Evolutionary conservation across 345 rosid species (phyloP).

Genomic region (Salix udensis): DNA sequence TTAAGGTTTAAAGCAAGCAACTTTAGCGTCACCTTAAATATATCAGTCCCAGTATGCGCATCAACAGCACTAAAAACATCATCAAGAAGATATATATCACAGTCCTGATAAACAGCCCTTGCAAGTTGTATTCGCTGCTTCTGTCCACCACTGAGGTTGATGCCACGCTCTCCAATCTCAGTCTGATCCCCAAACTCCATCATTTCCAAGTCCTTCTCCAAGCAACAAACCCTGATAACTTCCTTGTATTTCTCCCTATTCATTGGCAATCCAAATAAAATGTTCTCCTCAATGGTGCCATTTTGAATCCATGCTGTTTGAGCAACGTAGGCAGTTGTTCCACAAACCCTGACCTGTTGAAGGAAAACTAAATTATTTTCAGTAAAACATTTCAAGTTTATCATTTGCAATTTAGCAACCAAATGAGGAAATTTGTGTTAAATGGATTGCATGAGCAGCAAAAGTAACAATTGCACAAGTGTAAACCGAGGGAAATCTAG

Average conservation of each 20-base stretch:
- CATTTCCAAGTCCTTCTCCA: slow-evolving; percentile 84
- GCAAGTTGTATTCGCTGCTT: slow-evolving; percentile 96
- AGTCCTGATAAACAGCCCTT: slow-evolving; percentile 85
- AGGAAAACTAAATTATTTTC: not conserved
- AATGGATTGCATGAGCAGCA: not conserved
- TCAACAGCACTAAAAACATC: slow-evolving; percentile 96
- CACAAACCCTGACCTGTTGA: slow-evolving; percentile 68
- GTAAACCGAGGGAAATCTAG: not conserved
- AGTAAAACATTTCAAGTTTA: not conserved
- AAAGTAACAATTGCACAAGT: not conserved
- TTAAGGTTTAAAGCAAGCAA: not conserved
- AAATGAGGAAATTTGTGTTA: not conserved
- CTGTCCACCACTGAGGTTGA: slow-evolving; percentile 97
- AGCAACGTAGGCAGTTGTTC: slow-evolving; percentile 84
- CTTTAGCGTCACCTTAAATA: slow-evolving; percentile 57
- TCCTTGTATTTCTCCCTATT: slow-evolving; percentile 49
- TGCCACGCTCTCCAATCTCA: slow-evolving; percentile 94
- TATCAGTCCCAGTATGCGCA: slow-evolving; percentile 93
- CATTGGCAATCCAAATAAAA: slow-evolving; percentile 87
- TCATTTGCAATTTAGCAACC: not conserved
- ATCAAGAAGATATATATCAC: slow-evolving; percentile 83
- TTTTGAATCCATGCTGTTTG: slow-evolving; percentile 95
- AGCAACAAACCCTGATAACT: slow-evolving; percentile 67
- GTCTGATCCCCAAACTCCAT: slow-evolving; percentile 96
- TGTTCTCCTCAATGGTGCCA: slow-evolving; percentile 82